Base-by-base conservation (phyloP, 2,329 filamentous ascomycete species). In the Drechslerella coelobrocha region DNA sequence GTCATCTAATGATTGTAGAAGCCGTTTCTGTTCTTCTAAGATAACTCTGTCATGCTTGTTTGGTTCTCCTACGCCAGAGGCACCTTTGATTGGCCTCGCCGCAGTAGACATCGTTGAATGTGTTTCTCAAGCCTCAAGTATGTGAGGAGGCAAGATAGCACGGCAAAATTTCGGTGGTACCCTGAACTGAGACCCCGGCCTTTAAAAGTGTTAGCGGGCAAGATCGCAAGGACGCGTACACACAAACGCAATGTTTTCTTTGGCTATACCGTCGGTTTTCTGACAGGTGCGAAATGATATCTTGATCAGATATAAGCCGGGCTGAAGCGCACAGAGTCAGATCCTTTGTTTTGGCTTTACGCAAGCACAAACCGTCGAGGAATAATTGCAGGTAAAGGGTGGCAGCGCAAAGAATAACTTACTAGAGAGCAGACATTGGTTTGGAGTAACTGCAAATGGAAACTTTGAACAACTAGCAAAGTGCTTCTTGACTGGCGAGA, bases 1-100 rank as follows among this genome's bases (percentile, higher is more conserved):
- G 23, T 68, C 69, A 27, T 68, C 62, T 37, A 69, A 41, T 10
- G 57, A 62, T 34, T 59, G 52, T 10, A 69, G 53, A 39, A 69
- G 52, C 24, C 57, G 57, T 14, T 48, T 51, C 21, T 69, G 57
- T 19, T 62, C 65, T 57, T 57, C 57, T 0, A 62, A 39, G 29
- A 62, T 39, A 12, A 48, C 17, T 24, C 52, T 56, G 39, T 69
- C 65, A 9, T 51, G 23, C 14, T 21, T 34, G 10, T 23, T 26
- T 37, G 50, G 50, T 4, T 21, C 31, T 24, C 27, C 26, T 1
- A 50, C 50, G 34, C 34, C 27, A 19, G 26, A 17, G 10, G 9
- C 29, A 19, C 19, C 26, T 24, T 26, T 27, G 24, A 39, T 21
- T n/a, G 24, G 34, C n/a, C 41, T 43, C 8, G 51, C 26, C 19